phyloP scores from a whole-genome alignment of 192 early-diverging fungal genomes.

The Phlyctochytrium bullatum region DNA sequence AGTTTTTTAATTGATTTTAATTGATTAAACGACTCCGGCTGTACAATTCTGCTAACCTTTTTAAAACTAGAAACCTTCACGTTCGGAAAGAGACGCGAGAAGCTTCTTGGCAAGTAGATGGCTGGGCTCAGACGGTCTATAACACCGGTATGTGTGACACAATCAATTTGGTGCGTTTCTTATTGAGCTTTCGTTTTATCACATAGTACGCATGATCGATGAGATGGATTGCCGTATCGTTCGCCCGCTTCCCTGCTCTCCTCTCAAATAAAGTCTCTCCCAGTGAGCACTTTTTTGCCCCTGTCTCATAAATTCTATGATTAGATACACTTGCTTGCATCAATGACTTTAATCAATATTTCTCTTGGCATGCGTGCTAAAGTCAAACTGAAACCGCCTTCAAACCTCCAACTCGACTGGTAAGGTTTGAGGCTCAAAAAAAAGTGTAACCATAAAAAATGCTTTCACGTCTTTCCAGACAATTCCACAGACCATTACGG shows the following conservation, averaged over 20 bases:
- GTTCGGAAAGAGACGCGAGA: conserved; percentile 87
- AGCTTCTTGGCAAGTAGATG: conserved; percentile 89
- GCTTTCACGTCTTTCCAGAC: no score
- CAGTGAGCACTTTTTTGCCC: background rate
- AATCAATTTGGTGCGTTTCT: background rate
- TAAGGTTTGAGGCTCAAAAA: no score
- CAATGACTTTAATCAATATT: no score
- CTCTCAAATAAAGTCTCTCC: conserved; percentile 67
- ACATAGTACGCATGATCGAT: conserved; percentile 75
- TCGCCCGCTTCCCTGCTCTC: conserved; percentile 72
- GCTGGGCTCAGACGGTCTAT: conserved; percentile 88
- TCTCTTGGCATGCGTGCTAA: no score
- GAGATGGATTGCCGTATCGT: conserved; percentile 80
- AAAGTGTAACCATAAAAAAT: no score
- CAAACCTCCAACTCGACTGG: no score
- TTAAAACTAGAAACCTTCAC: conserved; percentile 66
- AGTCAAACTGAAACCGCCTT: no score
- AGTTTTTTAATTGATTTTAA: conserved; percentile 21
- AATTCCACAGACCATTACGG: no score
- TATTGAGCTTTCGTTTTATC: no score
- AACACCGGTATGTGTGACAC: conserved; percentile 67
- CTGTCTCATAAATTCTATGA: background rate
- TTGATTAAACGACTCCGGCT: no score
- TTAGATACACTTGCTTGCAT: no score
- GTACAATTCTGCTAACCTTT: background rate